Evolutionary conservation across 306 rosid species (phyloP).

Genomic region (Cyclanthera cordifolia): DNA sequence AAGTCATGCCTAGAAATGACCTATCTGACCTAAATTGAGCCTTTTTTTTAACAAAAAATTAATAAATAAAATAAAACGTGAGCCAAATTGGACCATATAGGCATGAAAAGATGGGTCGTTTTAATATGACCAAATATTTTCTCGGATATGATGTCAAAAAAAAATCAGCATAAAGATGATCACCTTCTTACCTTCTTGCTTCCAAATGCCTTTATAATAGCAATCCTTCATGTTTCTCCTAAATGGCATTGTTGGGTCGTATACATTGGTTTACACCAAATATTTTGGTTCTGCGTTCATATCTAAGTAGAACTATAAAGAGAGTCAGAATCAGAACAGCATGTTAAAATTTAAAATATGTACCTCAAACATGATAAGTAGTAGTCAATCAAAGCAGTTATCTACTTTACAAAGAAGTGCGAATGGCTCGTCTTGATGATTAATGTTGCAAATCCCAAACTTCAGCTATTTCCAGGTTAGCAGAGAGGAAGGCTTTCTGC

Average conservation of each 20-base stretch:
- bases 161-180: slow-evolving; percentile 1
- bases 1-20: too few relatives aligned
- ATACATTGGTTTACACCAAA: slow-evolving; percentile 10
- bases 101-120: too few relatives aligned
- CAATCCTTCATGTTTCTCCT: neutral
- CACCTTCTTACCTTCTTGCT: slow-evolving; percentile 1
- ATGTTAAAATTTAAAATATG: slow-evolving; percentile 5
- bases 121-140: too few relatives aligned
- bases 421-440: neutral
- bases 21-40: too few relatives aligned
- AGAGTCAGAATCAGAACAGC: slow-evolving; percentile 1
- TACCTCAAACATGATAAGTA: slow-evolving; percentile 11
- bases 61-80: too few relatives aligned
- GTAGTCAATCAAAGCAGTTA: slow-evolving; percentile 5
- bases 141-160: neutral
- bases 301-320: neutral
- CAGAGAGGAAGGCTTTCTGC: neutral
- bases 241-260: neutral
- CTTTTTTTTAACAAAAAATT: too few relatives aligned
- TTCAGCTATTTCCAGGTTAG: neutral
- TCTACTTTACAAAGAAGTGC: slow-evolving; percentile 9
- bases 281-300: neutral
- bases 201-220: neutral
- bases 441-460: neutral
- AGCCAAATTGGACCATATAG: too few relatives aligned